phyloP scores from a whole-genome alignment of 768 basidiomycete species.

The Myochromella boudieri region DNA sequence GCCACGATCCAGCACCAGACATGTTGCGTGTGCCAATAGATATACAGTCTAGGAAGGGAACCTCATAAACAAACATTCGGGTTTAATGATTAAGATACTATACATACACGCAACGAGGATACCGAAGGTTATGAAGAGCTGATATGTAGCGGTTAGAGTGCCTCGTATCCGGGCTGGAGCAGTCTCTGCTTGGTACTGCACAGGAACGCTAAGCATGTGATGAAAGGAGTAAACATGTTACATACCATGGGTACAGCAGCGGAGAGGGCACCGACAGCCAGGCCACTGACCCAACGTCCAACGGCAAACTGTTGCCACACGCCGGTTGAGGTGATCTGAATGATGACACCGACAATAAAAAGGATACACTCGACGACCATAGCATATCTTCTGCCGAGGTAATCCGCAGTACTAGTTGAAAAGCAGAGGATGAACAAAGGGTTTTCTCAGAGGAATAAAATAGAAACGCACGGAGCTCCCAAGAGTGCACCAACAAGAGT shows the following conservation, averaged over 20 bases:
- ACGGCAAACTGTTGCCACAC: slow-evolving; percentile 70
- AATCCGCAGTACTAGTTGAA: slow-evolving; percentile 52
- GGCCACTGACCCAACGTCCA: slow-evolving; percentile 63
- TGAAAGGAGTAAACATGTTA: no score
- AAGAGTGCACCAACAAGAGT: slow-evolving; percentile 61
- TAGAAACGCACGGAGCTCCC: slow-evolving; percentile 57
- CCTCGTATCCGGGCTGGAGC: slow-evolving; percentile 74
- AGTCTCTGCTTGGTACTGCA: slow-evolving; percentile 67
- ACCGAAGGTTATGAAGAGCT: slow-evolving; percentile 70
- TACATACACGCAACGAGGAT: slow-evolving; percentile 62
- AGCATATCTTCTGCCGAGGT: slow-evolving; percentile 63
- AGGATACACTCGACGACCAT: slow-evolving; percentile 61
- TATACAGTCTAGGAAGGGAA: slow-evolving; percentile 48
- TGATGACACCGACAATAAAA: slow-evolving; percentile 60
- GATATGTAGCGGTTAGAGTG: slow-evolving; percentile 60
- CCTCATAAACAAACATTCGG: neutral
- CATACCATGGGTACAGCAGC: slow-evolving; percentile 71
- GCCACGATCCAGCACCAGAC: slow-evolving; percentile 54
- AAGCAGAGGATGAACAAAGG: slow-evolving; percentile 2
- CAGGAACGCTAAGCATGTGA: no score
- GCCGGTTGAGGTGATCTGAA: slow-evolving; percentile 50
- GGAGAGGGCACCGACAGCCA: slow-evolving; percentile 68
- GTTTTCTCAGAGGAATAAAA: neutral
- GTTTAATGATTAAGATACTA: neutral
- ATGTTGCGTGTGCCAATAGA: slow-evolving; percentile 63